phyloP scores from a whole-genome alignment of 441 rosid genomes.

The Arabidopsis hybrid region DNA sequence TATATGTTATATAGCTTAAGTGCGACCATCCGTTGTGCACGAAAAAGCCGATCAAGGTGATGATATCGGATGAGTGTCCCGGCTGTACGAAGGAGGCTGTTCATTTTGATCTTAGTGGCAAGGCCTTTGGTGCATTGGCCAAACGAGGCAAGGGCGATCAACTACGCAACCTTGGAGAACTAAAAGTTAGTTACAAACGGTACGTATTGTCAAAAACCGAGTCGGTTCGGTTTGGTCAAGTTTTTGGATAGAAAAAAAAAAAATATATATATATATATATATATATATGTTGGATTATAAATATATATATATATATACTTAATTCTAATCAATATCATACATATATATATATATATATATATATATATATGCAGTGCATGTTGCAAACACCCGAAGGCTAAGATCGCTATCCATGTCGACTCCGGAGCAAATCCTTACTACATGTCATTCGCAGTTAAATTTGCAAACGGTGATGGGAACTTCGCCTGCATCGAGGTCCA shows the following conservation, averaged over 20 bases:
- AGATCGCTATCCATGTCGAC: slow-evolving; percentile 55
- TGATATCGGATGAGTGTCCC: slow-evolving; percentile 55
- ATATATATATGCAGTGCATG: slow-evolving; percentile 48
- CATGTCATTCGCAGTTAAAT: slow-evolving; percentile 56
- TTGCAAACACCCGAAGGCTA: slow-evolving; percentile 61
- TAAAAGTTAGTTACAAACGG: slow-evolving; percentile 50
- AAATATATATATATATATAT: neutral
- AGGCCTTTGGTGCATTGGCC: slow-evolving; percentile 61
- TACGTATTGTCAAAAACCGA: slow-evolving; percentile 28
- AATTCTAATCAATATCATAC: neutral
- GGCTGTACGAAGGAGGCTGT: slow-evolving; percentile 50
- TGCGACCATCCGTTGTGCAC: slow-evolving; percentile 54
- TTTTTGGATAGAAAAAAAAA: neutral
- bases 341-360: too few relatives aligned
- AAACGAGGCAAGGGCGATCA: slow-evolving; percentile 44
- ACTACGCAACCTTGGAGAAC: slow-evolving; percentile 53
- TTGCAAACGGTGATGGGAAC: slow-evolving; percentile 62
- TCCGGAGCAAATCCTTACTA: slow-evolving; percentile 64
- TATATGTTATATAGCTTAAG: slow-evolving; percentile 25
- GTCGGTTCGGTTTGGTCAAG: neutral
- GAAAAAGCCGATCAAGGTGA: slow-evolving; percentile 47
- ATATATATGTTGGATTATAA: neutral
- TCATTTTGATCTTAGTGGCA: slow-evolving; percentile 63
- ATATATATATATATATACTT: neutral
- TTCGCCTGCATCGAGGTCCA: slow-evolving; percentile 50